Evolutionary conservation across 164 flowering plant species (phyloP), one percentile per base, ranked within the genome.

Genomic region (Vitis cinerea): DNA sequence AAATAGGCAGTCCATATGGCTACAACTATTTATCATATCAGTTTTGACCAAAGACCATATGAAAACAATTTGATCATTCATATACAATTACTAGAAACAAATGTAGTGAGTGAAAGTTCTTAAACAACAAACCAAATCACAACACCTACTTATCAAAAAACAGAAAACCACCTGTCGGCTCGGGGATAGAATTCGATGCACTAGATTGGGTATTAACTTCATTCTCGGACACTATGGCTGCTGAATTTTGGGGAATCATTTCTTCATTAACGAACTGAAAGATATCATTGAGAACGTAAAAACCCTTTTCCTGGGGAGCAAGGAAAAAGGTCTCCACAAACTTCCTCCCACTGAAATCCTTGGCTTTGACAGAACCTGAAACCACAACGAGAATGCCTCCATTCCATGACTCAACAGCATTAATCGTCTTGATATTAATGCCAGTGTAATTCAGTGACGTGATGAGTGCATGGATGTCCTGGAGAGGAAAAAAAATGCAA

Each of bases 281-380:
- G 56, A 93, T 89, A 61, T 95, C 99, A 84, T 87, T 95, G 23
- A 90, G 91, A 75, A 95, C 94, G 80, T 84, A 93, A 77, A 68
- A 95, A 30, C 99, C 99, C 71, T 86, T 90, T 74, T 93, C 98
- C 68, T 95, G 99, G 68, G 99, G 98, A 66, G 97, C 98, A 71
- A 95, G 93, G 69, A 93, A 90, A 78, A 95, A 95, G 37, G 93
- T 85, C 79, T 95, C 88, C 61, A 79, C 82, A 81, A 95, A 95
- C 14, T 81, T 86, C 75, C 93, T 93, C 78, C 74, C 73, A 65
- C 49, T 78, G 66, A 71, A 80, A 69, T 82, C 85, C 74, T 83
- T 86, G 19, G 76, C 63, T 75, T 81, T 88, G 62, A 90, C 86
- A 73, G 85, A 85, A 8, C 99, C 99, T 2, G 93, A 85, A 50